Base-by-base conservation (phyloP, 768 basidiomycete species). In the Suillus subaureus region DNA sequence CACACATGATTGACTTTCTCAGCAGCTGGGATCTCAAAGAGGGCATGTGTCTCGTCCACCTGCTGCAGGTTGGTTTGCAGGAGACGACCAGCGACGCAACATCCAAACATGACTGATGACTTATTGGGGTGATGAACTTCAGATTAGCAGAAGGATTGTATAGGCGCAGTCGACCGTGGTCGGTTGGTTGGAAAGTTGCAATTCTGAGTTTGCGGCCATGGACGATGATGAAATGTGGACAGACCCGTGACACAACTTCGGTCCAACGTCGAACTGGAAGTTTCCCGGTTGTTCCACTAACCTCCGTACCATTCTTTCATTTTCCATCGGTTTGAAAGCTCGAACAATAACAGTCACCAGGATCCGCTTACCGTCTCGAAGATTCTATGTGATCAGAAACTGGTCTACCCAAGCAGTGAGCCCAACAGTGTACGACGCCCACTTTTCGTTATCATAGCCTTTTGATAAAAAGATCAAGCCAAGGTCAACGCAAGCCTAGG, bases 1-100 rank as follows among this genome's bases (percentile, higher is more conserved):
- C 91, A 92, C 52, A 96, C 77, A 72, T 96, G 94, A 71, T 96
- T 95, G 68, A 96, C 90, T 16, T 84, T 81, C 65, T 85, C 85
- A 0, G 92, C 92, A 31, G 83, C 81, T 0, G 86, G 83, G 9
- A 96, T 83, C 74, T 92, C 87, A 69, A 94, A 94, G 40, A 88
- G 78, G 21, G 91, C 93, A 68, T 94, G 93, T 0, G 91, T 93
- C 49, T 92, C 89, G 74, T 94, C 93, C 62, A 95, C 82, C 72
- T 93, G 91, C 63, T 87, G 86, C 13, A 93, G 80, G 71, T 94
- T 89, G 49, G 93, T 94, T 77, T 94, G 92, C 12, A 93, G 75
- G 33, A 87, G 83, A 67, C 92, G 88, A 26, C 91, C 91, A 45
- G 92, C 91, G 61, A 93, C 89, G 64, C 87, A 85, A 68, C 91